phyloP scores from a whole-genome alignment of 345 rosid species.

The Camelina neglecta region DNA sequence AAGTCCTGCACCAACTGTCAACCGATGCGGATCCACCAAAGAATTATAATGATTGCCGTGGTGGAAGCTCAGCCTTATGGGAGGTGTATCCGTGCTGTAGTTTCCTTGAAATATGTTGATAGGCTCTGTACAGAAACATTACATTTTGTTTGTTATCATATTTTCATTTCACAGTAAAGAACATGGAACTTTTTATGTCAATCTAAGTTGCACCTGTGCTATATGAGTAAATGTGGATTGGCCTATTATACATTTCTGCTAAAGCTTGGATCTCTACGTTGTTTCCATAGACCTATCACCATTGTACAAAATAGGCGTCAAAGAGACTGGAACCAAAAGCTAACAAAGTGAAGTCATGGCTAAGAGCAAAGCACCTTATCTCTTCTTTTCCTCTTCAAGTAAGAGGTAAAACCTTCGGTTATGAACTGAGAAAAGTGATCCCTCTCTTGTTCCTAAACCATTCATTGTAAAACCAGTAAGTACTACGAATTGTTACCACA shows the following conservation, averaged over 20 bases:
- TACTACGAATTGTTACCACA: conserved; percentile 8
- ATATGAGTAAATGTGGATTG: conserved; percentile 94
- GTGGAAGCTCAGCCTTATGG: conserved; percentile 89
- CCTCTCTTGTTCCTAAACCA: conserved; percentile 85
- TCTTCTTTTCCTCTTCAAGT: conserved; percentile 96
- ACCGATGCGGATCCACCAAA: conserved; percentile 86
- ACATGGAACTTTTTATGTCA: conserved; percentile 16
- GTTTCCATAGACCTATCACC: conserved; percentile 90
- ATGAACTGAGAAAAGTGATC: conserved; percentile 98
- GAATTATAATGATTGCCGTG: conserved; percentile 98
- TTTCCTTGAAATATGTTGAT: conserved; percentile 94
- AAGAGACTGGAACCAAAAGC: conserved; percentile 5
- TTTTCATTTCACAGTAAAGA: conserved; percentile 1
- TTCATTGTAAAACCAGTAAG: conserved; percentile 28
- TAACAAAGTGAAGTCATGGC: background rate
- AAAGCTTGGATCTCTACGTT: conserved; percentile 95
- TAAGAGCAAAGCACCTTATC: conserved; percentile 69
- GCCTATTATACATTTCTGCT: conserved; percentile 96
- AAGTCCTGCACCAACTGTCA: conserved; percentile 93
- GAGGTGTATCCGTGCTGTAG: conserved; percentile 88
- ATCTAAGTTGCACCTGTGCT: conserved; percentile 66
- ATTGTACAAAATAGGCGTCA: conserved; percentile 11
- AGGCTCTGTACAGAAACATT: conserved; percentile 60
- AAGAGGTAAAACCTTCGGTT: conserved; percentile 91
- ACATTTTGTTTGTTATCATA: conserved; percentile 10